Percentiles rank a stretch among this genome's conserved stretches.
These are phyloP conservation scores for Tremella fuciformis DNA, from an alignment of 768 basidiomycete genomes.

Conservation along the genomic window DNA sequence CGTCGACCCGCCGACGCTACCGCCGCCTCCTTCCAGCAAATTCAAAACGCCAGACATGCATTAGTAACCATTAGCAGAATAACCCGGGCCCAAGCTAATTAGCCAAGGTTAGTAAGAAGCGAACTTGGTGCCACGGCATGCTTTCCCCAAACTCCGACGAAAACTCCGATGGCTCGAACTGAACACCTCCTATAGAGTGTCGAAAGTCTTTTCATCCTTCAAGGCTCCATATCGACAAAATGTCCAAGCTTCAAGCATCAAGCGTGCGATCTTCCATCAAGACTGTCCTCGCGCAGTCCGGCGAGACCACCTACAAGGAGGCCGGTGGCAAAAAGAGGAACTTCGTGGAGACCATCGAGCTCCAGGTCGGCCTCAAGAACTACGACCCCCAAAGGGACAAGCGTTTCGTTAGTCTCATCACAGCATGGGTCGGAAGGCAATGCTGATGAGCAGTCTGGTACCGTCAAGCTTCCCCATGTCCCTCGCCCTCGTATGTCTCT, in stretches of 20 bases:
- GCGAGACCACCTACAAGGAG: slow-evolving; percentile 64
- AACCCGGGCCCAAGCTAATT: too few relatives aligned
- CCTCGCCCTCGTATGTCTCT: slow-evolving; percentile 99
- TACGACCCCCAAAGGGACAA: slow-evolving; percentile 95
- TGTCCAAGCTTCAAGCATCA: slow-evolving; percentile 89
- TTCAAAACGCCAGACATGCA: too few relatives aligned
- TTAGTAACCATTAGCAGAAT: too few relatives aligned
- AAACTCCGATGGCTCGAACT: too few relatives aligned
- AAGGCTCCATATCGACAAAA: slow-evolving; percentile 19
- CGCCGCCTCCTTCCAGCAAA: too few relatives aligned
- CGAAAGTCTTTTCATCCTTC: too few relatives aligned
- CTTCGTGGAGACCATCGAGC: slow-evolving; percentile 54
- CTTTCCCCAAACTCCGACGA: too few relatives aligned
- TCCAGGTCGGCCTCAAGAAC: slow-evolving; percentile 55
- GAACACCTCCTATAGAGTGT: too few relatives aligned
- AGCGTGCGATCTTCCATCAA: slow-evolving; percentile 99
- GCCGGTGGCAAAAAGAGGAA: slow-evolving; percentile 53
- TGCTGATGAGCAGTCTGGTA: slow-evolving; percentile 29
- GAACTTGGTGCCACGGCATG: too few relatives aligned
- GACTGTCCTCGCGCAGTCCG: slow-evolving; percentile 78
- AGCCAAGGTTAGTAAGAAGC: too few relatives aligned
- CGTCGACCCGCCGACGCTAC: too few relatives aligned
- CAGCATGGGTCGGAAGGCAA: neutral
- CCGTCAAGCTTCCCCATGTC: slow-evolving; percentile 80
- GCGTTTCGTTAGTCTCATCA: slow-evolving; percentile 78